phyloP scores from a whole-genome alignment of 2,329 filamentous ascomycete species.

The Alternaria sp. region DNA sequence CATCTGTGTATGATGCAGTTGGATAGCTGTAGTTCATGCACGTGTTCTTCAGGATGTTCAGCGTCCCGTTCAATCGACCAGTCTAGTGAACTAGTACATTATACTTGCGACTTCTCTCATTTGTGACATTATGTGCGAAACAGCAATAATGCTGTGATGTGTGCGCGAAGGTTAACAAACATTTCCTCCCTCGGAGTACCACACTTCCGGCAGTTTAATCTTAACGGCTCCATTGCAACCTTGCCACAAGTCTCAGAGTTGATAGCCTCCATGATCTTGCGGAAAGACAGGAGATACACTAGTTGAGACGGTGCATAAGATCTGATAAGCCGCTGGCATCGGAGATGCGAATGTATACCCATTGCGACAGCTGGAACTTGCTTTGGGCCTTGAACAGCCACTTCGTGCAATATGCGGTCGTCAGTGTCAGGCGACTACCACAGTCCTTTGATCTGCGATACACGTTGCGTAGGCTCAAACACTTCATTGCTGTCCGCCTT shows the following conservation, averaged over 20 bases:
- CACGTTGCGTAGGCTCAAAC: conserved; percentile 74
- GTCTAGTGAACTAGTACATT: neutral
- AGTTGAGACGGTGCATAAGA: neutral
- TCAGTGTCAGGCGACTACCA: conserved; percentile 31
- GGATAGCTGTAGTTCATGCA: neutral
- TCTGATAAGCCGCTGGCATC: neutral
- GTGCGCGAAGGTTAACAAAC: no score
- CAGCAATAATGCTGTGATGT: neutral
- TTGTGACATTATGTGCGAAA: no score
- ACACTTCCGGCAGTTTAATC: no score
- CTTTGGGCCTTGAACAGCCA: neutral
- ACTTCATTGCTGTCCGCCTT: conserved; percentile 43
- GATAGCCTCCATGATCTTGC: no score
- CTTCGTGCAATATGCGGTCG: neutral
- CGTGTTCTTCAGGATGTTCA: neutral
- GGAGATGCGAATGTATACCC: neutral
- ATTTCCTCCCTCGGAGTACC: no score
- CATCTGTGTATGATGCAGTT: neutral
- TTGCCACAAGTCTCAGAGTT: no score
- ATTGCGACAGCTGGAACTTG: neutral
- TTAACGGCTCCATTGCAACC: no score
- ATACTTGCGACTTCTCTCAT: no score
- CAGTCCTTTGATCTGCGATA: conserved; percentile 63
- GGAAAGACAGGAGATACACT: neutral
- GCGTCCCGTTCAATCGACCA: neutral